A percentile compares a stretch with the other conserved stretches of the same genome.
Evolutionary conservation across 331 rosid species (phyloP).

Genomic region (Prunus yedoensis): DNA sequence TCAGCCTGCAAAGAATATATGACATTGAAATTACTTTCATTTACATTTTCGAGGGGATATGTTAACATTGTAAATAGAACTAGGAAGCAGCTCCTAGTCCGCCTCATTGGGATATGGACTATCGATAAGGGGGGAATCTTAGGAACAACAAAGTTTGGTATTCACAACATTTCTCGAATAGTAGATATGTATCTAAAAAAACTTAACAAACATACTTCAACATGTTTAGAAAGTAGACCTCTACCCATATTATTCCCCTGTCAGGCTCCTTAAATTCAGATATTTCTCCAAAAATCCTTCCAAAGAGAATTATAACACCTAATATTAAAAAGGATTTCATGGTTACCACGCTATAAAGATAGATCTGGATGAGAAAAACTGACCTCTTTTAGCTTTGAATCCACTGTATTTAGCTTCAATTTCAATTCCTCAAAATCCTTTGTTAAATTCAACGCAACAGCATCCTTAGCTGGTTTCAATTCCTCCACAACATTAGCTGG

Average conservation of each 20-base stretch:
- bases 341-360: neutral
- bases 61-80: neutral
- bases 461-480: conserved; percentile 24
- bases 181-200: neutral
- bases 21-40: neutral
- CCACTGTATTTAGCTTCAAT: conserved; percentile 51
- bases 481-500: conserved; percentile 28
- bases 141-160: neutral
- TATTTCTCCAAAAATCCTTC: conserved; percentile 17
- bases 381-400: conserved; percentile 79
- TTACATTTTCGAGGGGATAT: neutral
- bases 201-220: conserved; percentile 1
- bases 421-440: conserved; percentile 63
- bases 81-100: conserved; percentile 1
- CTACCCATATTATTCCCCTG: conserved; percentile 1
- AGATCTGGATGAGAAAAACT: conserved; percentile 23
- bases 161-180: neutral
- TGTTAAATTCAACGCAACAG: conserved; percentile 14
- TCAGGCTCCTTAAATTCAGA: conserved; percentile 1
- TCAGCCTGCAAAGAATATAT: conserved; percentile 60
- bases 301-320: conserved; percentile 14
- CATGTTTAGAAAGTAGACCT: neutral
- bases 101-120: conserved; percentile 2
- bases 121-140: neutral
- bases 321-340: neutral